These are phyloP conservation scores for Neurospora africana DNA, from an alignment of 495 filamentous ascomycete genomes.

Conservation along the genomic window DNA sequence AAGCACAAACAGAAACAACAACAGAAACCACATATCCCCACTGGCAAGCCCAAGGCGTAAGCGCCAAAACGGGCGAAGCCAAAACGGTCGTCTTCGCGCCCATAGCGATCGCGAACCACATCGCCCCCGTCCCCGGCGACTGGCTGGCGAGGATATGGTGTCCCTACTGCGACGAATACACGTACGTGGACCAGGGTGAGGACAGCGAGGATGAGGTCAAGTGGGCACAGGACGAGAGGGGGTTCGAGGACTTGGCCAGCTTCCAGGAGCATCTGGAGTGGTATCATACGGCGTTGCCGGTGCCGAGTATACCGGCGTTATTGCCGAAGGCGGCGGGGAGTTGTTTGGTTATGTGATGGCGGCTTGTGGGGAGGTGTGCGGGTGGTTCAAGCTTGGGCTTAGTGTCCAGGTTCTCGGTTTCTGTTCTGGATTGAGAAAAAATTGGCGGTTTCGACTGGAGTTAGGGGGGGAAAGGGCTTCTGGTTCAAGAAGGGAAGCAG, in stretches of 20 bases:
- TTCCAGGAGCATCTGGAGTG: conserved; percentile 39
- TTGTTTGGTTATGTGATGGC: conserved; percentile 31
- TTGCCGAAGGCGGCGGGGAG: conserved; percentile 6
- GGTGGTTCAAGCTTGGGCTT: not conserved
- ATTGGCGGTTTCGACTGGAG: not conserved
- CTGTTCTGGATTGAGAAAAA: not conserved
- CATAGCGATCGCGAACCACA: conserved; percentile 39
- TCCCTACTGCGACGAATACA: conserved; percentile 39
- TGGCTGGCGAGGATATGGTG: conserved; percentile 34
- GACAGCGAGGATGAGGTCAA: conserved; percentile 30
- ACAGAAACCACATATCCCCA: conserved; percentile 17
- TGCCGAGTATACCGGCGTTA: conserved; percentile 14
- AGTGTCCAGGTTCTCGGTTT: not conserved
- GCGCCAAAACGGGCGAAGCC: conserved; percentile 17
- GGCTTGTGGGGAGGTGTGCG: not conserved
- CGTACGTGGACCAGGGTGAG: conserved; percentile 35
- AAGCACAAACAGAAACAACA: not conserved
- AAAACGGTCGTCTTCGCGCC: conserved; percentile 39
- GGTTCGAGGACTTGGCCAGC: conserved; percentile 27
- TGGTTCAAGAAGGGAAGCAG: not conserved
- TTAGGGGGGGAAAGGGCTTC: not conserved
- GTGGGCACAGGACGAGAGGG: conserved; percentile 31
- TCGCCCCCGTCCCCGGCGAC: conserved; percentile 29
- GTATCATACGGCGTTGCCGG: conserved; percentile 28
- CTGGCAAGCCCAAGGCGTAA: conserved; percentile 18